Percentiles rank a stretch among this genome's conserved stretches.
Evolutionary conservation across 352 stramenopile genomes (phyloP).

Genomic region (Phytophthora hybrid): DNA sequence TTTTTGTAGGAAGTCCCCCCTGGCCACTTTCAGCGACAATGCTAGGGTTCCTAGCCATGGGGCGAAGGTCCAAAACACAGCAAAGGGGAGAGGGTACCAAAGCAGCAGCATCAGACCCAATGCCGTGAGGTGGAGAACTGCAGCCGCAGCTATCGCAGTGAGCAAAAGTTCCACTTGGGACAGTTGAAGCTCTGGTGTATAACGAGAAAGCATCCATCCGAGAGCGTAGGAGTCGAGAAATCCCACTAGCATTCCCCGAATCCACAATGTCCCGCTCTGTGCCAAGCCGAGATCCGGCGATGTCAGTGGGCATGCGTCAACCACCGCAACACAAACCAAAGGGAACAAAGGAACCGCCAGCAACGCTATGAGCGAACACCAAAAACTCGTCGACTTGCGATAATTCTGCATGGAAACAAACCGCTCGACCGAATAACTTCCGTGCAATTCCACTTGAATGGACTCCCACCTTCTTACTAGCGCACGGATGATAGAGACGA

Average conservation of each 20-base stretch:
- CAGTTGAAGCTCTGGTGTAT: constrained; percentile 22
- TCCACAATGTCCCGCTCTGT: constrained; percentile 18
- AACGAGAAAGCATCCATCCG: constrained; percentile 17
- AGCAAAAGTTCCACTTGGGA: background rate
- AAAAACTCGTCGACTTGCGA: constrained; percentile 17
- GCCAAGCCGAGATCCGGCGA: constrained; percentile 27
- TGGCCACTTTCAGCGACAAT: constrained; percentile 17
- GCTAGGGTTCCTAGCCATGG: constrained; percentile 23
- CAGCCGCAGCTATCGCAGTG: constrained; percentile 2
- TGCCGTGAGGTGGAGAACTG: background rate
- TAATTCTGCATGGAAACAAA: constrained; percentile 20
- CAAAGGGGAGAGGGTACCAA: constrained; percentile 27
- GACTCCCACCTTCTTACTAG: constrained; percentile 28
- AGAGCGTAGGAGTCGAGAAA: constrained; percentile 19
- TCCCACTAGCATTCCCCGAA: constrained; percentile 4
- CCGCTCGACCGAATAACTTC: constrained; percentile 26
- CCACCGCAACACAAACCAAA: constrained; percentile 22
- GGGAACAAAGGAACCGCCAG: constrained; percentile 6
- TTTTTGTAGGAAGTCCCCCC: constrained; percentile 18
- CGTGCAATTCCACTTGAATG: constrained; percentile 30
- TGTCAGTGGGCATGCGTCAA: constrained; percentile 21
- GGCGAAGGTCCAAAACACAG: constrained; percentile 17
- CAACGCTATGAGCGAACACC: constrained; percentile 10
- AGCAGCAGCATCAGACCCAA: constrained; percentile 18
- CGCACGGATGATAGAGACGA: constrained; percentile 3